Conservation (phyloP, 768 basidiomycete species). For the Boletus sp. region DNA sequence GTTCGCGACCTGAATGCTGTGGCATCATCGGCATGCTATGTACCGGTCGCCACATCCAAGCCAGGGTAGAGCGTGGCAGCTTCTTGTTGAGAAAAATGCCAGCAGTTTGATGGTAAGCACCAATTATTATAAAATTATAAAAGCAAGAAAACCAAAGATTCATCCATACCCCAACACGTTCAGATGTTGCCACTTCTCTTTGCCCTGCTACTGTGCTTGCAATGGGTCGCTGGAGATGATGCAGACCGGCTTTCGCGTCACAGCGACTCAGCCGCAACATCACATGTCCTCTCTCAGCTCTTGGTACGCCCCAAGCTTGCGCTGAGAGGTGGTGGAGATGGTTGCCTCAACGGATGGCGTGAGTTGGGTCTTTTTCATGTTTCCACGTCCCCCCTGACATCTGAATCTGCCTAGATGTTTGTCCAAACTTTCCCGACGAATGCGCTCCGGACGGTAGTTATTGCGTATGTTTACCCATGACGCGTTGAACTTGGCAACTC, state of each 20-base stretch:
- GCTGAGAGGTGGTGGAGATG: conserved; percentile 1
- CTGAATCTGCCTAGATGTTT: conserved; percentile 9
- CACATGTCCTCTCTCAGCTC: conserved; percentile 8
- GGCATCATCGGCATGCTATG: background rate
- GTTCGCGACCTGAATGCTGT: background rate
- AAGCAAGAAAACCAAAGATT: background rate
- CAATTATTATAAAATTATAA: conserved; percentile 11
- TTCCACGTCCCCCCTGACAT: background rate
- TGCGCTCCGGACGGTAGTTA: conserved; percentile 18
- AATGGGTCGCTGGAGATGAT: conserved; percentile 7
- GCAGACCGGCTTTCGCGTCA: background rate
- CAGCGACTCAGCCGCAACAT: conserved; percentile 1
- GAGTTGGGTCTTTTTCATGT: background rate
- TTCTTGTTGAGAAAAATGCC: background rate
- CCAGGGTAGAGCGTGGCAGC: background rate
- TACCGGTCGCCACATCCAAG: background rate
- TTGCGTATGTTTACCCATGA: conserved; percentile 13
- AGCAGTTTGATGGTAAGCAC: background rate
- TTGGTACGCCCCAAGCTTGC: conserved; percentile 8
- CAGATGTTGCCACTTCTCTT: conserved; percentile 14
- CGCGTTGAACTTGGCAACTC: background rate
- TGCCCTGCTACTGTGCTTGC: conserved; percentile 6
- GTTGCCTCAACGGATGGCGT: conserved; percentile 16
- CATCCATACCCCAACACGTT: background rate
- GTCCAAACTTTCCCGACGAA: conserved; percentile 14